phyloP scores from a whole-genome alignment of 2,329 filamentous ascomycete species.

The Beauveria asiatica region DNA sequence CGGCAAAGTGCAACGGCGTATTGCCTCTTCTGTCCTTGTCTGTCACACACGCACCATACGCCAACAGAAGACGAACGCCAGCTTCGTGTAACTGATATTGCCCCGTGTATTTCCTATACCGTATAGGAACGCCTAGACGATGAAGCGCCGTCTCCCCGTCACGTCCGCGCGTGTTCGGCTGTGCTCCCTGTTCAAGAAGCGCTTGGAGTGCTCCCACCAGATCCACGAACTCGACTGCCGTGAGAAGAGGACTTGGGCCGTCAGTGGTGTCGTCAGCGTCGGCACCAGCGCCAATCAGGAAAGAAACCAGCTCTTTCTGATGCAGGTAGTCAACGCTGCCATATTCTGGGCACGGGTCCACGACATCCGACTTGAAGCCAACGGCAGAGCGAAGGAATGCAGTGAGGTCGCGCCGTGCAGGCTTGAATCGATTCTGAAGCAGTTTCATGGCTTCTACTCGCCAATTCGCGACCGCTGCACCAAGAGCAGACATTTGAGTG shows the following conservation, averaged over 20 bases:
- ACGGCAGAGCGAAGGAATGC: neutral
- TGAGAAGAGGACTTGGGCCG: neutral
- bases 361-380: neutral
- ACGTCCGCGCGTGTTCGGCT: neutral
- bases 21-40: neutral
- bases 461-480: neutral
- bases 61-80: neutral
- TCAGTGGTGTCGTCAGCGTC: neutral
- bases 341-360: neutral
- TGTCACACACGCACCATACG: neutral
- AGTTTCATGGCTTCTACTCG: neutral
- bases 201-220: neutral
- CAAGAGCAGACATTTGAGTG: neutral
- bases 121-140: neutral
- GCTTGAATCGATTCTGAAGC: slow-evolving; percentile 1
- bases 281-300: neutral
- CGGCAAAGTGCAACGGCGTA: neutral
- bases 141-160: neutral
- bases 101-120: neutral
- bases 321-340: neutral
- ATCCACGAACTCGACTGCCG: slow-evolving; percentile 1
- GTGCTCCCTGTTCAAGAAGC: neutral
- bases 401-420: neutral
- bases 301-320: slow-evolving; percentile 2
- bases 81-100: neutral